Conservation (phyloP, 139 green algal genomes). For the Volvox africanus region DNA sequence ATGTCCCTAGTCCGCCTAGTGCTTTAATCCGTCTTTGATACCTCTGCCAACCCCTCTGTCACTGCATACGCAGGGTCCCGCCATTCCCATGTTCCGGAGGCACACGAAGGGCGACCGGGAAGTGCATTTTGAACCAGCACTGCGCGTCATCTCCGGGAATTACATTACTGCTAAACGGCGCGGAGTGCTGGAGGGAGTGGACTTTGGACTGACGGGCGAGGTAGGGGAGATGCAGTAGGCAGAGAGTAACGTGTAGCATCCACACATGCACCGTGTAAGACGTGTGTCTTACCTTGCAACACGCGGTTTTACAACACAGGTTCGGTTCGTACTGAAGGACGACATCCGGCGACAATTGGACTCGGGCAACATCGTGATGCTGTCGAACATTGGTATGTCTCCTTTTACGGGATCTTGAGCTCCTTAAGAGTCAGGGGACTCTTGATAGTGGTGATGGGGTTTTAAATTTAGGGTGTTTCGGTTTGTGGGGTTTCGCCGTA, state of each 20-base stretch:
- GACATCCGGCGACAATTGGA: conserved; percentile 88
- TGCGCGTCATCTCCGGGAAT: conserved; percentile 90
- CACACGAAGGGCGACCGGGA: conserved; percentile 80
- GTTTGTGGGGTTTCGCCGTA: too few species aligned
- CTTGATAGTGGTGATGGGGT: too few species aligned
- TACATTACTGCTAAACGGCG: conserved; percentile 91
- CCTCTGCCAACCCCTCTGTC: too few species aligned
- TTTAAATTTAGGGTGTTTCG: too few species aligned
- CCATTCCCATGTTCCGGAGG: conserved; percentile 88
- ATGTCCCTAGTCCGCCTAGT: too few species aligned
- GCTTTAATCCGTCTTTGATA: too few species aligned
- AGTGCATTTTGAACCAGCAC: conserved; percentile 42
- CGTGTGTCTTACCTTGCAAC: too few species aligned
- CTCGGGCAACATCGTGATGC: conserved; percentile 88
- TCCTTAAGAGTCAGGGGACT: too few species aligned
- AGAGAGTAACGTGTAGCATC: background rate
- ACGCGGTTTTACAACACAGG: conserved; percentile 45
- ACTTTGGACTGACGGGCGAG: conserved; percentile 91
- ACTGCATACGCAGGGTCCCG: conserved; percentile 59
- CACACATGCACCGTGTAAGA: too few species aligned
- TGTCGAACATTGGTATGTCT: conserved; percentile 85
- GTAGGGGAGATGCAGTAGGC: conserved; percentile 47
- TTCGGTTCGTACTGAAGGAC: conserved; percentile 85
- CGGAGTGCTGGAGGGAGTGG: conserved; percentile 92
- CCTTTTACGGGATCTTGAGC: too few species aligned